phyloP scores from a whole-genome alignment of 1,139 yeast genomes.

The Pneumocystis carinii region DNA sequence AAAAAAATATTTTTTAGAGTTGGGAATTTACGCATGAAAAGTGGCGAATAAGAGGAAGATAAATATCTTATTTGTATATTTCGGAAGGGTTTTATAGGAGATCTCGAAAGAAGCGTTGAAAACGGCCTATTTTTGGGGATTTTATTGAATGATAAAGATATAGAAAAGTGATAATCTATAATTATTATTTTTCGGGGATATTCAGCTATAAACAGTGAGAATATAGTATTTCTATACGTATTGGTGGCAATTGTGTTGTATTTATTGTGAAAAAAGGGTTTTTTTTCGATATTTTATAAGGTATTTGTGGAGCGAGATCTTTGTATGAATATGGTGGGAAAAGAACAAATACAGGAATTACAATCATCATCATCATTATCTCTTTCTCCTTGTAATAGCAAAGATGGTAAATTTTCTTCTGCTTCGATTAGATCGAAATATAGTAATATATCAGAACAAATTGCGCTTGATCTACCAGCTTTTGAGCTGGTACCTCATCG shows the following conservation, averaged over 20 bases:
- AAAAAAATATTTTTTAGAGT: neutral
- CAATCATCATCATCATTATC: neutral
- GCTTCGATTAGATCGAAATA: neutral
- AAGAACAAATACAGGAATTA: neutral
- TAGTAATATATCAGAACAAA: neutral
- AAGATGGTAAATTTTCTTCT: neutral
- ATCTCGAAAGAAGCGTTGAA: no score
- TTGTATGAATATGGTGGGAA: neutral
- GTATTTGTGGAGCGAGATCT: neutral
- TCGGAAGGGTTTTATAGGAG: no score
- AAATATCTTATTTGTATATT: no score
- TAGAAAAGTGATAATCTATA: no score
- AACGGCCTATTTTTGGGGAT: no score
- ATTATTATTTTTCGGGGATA: no score
- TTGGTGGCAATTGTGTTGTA: no score
- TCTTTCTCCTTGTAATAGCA: neutral
- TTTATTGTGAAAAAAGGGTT: neutral
- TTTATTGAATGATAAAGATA: no score
- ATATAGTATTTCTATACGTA: no score
- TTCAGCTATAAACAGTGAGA: no score
- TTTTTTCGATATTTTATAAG: neutral
- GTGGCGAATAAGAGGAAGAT: no score
- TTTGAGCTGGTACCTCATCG: constrained; percentile 7
- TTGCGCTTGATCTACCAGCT: constrained; percentile 2
- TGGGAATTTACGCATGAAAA: neutral